A percentile compares a stretch with the other conserved stretches of the same genome.
phyloP scores from a whole-genome alignment of 225 moss, liverwort and hornwort genomes.

The Lunularia cruciata region DNA sequence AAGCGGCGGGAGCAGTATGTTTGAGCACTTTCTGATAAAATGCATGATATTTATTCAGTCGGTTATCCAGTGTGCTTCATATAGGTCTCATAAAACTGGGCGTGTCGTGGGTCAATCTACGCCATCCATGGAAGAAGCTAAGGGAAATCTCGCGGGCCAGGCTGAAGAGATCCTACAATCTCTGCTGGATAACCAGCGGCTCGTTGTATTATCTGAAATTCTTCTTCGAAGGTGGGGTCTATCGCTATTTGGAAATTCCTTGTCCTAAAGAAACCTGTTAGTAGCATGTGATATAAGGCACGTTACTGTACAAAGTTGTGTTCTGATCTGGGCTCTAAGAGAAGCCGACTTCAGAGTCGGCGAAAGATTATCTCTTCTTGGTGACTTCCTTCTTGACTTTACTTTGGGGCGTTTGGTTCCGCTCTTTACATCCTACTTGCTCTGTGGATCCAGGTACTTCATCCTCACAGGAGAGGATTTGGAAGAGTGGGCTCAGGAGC shows the following conservation, averaged over 20 bases:
- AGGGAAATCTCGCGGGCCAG: conserved; percentile 83
- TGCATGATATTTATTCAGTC: conserved; percentile 90
- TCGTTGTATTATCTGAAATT: conserved; percentile 79
- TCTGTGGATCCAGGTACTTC: conserved; percentile 60
- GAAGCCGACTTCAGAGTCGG: too few relatives aligned
- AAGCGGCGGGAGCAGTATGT: conserved; percentile 55
- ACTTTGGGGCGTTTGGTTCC: not conserved
- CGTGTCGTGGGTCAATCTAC: conserved; percentile 78
- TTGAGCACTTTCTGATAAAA: conserved; percentile 89
- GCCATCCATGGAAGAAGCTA: conserved; percentile 84
- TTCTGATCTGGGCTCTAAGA: not conserved
- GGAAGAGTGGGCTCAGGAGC: conserved; percentile 94
- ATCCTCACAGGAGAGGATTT: conserved; percentile 79
- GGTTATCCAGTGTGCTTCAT: conserved; percentile 85
- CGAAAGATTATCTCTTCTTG: not conserved
- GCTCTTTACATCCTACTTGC: not conserved
- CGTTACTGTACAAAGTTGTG: too few relatives aligned
- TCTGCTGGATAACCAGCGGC: conserved; percentile 69
- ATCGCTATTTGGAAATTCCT: not conserved
- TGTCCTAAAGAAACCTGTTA: not conserved
- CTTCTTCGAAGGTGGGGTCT: conserved; percentile 70
- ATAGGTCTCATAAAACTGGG: conserved; percentile 83
- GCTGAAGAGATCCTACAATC: conserved; percentile 89
- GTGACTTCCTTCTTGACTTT: not conserved
- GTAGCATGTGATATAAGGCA: too few relatives aligned